A percentile compares a stretch with the other conserved stretches of the same genome.
These are phyloP conservation scores for Fusarium sp. DNA, from an alignment of 2,329 filamentous ascomycete species.

Conservation along the genomic window DNA sequence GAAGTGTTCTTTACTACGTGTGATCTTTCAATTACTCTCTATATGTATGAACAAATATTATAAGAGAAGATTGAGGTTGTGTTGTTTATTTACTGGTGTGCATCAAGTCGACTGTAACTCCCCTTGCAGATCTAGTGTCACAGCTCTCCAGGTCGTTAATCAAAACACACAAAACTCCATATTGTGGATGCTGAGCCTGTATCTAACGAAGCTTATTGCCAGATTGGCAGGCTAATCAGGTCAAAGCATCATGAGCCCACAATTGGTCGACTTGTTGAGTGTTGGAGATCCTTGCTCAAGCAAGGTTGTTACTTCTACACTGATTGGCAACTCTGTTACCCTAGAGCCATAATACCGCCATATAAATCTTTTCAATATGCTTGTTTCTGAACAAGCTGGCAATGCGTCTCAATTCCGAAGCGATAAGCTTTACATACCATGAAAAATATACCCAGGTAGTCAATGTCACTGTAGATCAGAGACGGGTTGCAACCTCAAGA, in stretches of 20 bases:
- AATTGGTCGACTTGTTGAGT: background rate
- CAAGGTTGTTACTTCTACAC: background rate
- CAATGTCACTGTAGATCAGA: background rate
- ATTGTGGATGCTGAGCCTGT: slow-evolving; percentile 11
- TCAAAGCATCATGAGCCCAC: slow-evolving; percentile 17
- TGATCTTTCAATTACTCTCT: background rate
- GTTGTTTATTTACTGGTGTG: slow-evolving; percentile 7
- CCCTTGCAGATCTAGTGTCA: slow-evolving; percentile 16
- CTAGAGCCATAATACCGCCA: background rate
- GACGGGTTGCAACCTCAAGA: background rate
- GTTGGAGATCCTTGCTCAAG: background rate
- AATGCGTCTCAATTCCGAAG: background rate
- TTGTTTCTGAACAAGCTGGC: background rate
- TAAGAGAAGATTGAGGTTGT: background rate
- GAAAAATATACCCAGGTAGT: background rate
- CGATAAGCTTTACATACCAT: background rate
- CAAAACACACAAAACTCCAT: slow-evolving; percentile 17
- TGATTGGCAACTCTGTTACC: background rate
- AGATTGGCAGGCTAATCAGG: slow-evolving; percentile 6
- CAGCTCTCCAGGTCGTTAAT: slow-evolving; percentile 21
- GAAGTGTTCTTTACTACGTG: background rate
- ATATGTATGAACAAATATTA: background rate
- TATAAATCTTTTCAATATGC: background rate
- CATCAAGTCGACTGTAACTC: background rate
- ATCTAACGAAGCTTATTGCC: background rate